phyloP scores from a whole-genome alignment of 108 stramenopile genomes.

The Skeletonema costatum region DNA sequence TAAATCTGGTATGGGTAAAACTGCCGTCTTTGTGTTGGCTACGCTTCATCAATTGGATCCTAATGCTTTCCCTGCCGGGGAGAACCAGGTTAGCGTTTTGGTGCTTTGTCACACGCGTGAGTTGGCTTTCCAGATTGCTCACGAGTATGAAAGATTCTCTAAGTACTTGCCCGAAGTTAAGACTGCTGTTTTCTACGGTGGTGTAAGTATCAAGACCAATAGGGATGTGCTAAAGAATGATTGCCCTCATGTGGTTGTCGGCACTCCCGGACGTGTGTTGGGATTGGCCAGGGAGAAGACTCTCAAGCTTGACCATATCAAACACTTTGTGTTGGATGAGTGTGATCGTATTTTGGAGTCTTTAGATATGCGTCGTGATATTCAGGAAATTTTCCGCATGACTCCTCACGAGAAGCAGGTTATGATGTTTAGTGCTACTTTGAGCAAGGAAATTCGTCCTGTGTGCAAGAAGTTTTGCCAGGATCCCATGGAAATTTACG shows the following conservation, averaged over 20 bases:
- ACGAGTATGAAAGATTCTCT: slow-evolving; percentile 99
- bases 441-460: slow-evolving; percentile 97
- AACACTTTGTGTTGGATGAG: slow-evolving; percentile 99
- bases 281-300: slow-evolving; percentile 91
- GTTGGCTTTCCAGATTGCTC: slow-evolving; percentile 99
- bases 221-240: slow-evolving; percentile 93
- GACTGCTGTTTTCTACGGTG: slow-evolving; percentile 99
- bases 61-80: slow-evolving; percentile 60
- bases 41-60: slow-evolving; percentile 96
- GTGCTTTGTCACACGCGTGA: slow-evolving; percentile 99
- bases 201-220: slow-evolving; percentile 88
- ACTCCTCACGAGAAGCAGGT: slow-evolving; percentile 99
- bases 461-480: slow-evolving; percentile 99
- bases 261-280: slow-evolving; percentile 96
- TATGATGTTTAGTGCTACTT: slow-evolving; percentile 99
- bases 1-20: slow-evolving; percentile 99
- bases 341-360: slow-evolving; percentile 98
- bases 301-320: slow-evolving; percentile 93
- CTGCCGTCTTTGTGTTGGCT: slow-evolving; percentile 98
- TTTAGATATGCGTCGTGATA: slow-evolving; percentile 97
- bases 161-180: slow-evolving; percentile 98
- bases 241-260: slow-evolving; percentile 97
- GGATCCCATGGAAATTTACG: slow-evolving; percentile 98
- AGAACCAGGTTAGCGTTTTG: slow-evolving; percentile 85
- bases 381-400: slow-evolving; percentile 99